Evolutionary conservation across 2,329 filamentous ascomycete species (phyloP).

Genomic region (Magnaporthiopsis poae): DNA sequence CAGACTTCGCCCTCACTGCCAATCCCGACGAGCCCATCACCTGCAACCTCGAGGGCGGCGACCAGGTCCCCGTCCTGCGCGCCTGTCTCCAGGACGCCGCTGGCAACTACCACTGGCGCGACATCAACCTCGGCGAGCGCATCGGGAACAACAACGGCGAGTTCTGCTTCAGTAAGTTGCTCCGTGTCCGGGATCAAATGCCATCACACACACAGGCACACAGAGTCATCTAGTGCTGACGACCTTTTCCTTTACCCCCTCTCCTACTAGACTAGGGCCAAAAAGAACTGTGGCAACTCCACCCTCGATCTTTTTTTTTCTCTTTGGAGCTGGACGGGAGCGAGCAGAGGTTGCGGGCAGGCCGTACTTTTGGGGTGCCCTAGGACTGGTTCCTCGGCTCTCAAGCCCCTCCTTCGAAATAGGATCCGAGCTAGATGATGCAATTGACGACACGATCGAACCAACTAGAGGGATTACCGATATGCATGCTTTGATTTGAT

Average conservation of each 20-base stretch:
- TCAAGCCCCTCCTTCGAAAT: not conserved
- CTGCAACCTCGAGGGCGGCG: conserved; percentile 41
- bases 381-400: not conserved
- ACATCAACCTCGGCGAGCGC: conserved; percentile 48
- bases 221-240: not conserved
- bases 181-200: not conserved
- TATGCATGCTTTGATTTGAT: not conserved
- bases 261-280: not conserved
- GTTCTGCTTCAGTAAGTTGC: conserved; percentile 27
- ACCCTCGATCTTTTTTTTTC: not conserved
- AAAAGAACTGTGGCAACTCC: not conserved
- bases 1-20: conserved; percentile 34
- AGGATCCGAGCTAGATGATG: not conserved
- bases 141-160: conserved; percentile 43
- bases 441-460: not conserved
- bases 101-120: conserved; percentile 29
- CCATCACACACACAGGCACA: no score
- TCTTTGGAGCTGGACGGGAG: not conserved
- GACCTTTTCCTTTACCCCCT: not conserved
- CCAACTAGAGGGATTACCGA: not conserved
- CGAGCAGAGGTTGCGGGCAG: not conserved
- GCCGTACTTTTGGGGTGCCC: not conserved
- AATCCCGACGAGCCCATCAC: conserved; percentile 26
- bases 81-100: conserved; percentile 33
- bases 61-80: conserved; percentile 41